These are phyloP conservation scores for Pythium insidiosum DNA, from an alignment of 352 stramenopile genomes.

Conservation along the genomic window DNA sequence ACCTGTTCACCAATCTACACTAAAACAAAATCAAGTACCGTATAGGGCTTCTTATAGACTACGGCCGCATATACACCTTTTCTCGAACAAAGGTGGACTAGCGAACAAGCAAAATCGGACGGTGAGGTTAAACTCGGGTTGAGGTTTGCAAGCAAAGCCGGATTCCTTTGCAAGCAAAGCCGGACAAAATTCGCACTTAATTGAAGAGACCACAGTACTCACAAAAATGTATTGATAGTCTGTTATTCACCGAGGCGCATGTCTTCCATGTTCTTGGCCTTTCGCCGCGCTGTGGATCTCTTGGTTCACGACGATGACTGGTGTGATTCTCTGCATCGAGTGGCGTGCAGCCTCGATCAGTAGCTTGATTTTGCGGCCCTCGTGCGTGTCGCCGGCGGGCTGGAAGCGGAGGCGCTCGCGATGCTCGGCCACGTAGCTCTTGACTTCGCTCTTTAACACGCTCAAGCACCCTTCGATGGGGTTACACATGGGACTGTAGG, in stretches of 20 bases:
- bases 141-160: background rate
- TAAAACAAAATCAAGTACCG: too few relatives aligned
- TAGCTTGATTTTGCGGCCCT: background rate
- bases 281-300: conserved; percentile 1
- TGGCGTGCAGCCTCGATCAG: background rate
- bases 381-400: background rate
- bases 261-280: background rate
- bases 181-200: too few relatives aligned
- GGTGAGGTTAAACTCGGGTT: too few relatives aligned
- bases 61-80: background rate
- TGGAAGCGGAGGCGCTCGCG: background rate
- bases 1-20: background rate
- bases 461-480: conserved; percentile 3
- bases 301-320: background rate
- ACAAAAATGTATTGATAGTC: background rate
- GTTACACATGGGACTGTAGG: too few relatives aligned
- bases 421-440: background rate
- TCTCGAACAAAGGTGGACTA: conserved; percentile 1
- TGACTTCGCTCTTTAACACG: background rate
- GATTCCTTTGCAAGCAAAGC: too few relatives aligned
- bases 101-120: too few relatives aligned
- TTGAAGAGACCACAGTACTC: too few relatives aligned
- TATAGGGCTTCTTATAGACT: too few relatives aligned
- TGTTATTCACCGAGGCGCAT: background rate
- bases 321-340: background rate